Conservation (phyloP, 495 filamentous ascomycete genomes). For the Talaromyces liani region DNA sequence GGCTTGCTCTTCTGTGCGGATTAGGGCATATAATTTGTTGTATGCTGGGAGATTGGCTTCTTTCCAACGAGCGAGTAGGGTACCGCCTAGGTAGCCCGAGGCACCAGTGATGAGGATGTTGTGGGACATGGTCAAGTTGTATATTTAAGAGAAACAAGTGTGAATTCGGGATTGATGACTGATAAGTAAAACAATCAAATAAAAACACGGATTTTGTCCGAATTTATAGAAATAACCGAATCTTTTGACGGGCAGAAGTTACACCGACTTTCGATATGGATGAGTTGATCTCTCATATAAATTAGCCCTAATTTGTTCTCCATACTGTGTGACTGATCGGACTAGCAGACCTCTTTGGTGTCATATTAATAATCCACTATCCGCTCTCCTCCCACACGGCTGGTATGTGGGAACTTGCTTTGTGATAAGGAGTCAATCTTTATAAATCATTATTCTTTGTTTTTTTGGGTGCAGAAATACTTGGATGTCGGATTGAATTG, state of each 20-base stretch:
- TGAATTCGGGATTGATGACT: not conserved
- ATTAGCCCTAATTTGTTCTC: not conserved
- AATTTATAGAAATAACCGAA: not conserved
- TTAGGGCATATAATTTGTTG: constrained; percentile 33
- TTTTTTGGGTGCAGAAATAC: not conserved
- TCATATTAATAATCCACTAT: not conserved
- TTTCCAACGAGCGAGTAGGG: constrained; percentile 32
- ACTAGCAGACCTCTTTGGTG: not conserved
- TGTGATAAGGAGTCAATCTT: not conserved
- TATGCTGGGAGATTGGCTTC: constrained; percentile 29
- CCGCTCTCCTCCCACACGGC: not conserved
- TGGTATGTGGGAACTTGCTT: not conserved
- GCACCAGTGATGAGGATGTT: constrained; percentile 44
- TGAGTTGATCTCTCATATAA: not conserved
- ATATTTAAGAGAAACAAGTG: not conserved
- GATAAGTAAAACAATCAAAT: not conserved
- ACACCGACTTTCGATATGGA: not conserved
- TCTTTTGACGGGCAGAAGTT: not conserved
- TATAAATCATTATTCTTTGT: not conserved
- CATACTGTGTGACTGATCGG: not conserved
- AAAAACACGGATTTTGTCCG: not conserved
- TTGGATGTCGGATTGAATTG: not conserved
- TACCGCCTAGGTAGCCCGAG: constrained; percentile 45
- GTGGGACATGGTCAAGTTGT: constrained; percentile 13
- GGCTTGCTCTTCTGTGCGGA: constrained; percentile 34